phyloP scores from a whole-genome alignment of 106 monocot species.

The Dendrobium nobile region DNA sequence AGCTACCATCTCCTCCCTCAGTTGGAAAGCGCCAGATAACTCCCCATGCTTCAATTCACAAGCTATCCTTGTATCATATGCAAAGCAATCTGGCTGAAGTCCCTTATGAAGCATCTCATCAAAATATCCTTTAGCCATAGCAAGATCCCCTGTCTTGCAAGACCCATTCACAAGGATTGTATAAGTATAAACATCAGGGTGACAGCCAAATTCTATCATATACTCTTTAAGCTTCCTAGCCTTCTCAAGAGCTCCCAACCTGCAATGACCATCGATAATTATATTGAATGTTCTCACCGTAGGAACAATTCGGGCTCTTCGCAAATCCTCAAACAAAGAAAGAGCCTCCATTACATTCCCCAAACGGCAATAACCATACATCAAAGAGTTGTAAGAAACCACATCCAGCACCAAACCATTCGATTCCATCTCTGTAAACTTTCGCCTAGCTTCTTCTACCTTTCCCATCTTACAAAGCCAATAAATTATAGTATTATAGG shows the following conservation, averaged over 20 bases:
- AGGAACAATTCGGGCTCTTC: slow-evolving; percentile 22
- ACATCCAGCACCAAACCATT: slow-evolving; percentile 45
- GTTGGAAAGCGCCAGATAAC: slow-evolving; percentile 28
- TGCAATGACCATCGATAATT: slow-evolving; percentile 75
- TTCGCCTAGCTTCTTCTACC: slow-evolving; percentile 42
- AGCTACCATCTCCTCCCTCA: slow-evolving; percentile 68
- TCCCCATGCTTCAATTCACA: slow-evolving; percentile 64
- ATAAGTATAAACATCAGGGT: slow-evolving; percentile 68
- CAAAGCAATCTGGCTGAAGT: slow-evolving; percentile 71
- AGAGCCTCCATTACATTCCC: slow-evolving; percentile 58
- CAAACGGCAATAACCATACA: slow-evolving; percentile 72
- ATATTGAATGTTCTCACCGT: slow-evolving; percentile 63
- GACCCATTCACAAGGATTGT: slow-evolving; percentile 80
- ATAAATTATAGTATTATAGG: slow-evolving; percentile 70
- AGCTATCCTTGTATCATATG: slow-evolving; percentile 60
- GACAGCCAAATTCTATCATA: slow-evolving; percentile 48
- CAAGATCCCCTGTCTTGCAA: slow-evolving; percentile 47
- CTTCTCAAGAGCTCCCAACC: slow-evolving; percentile 41
- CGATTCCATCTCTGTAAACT: slow-evolving; percentile 62
- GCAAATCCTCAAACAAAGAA: slow-evolving; percentile 42
- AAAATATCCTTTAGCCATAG: slow-evolving; percentile 54
- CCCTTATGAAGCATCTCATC: slow-evolving; percentile 73
- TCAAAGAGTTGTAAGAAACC: slow-evolving; percentile 70
- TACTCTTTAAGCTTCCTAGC: slow-evolving; percentile 55
- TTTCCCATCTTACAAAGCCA: slow-evolving; percentile 54